phyloP scores from a whole-genome alignment of 495 filamentous ascomycete species.

The Neurospora sp. region DNA sequence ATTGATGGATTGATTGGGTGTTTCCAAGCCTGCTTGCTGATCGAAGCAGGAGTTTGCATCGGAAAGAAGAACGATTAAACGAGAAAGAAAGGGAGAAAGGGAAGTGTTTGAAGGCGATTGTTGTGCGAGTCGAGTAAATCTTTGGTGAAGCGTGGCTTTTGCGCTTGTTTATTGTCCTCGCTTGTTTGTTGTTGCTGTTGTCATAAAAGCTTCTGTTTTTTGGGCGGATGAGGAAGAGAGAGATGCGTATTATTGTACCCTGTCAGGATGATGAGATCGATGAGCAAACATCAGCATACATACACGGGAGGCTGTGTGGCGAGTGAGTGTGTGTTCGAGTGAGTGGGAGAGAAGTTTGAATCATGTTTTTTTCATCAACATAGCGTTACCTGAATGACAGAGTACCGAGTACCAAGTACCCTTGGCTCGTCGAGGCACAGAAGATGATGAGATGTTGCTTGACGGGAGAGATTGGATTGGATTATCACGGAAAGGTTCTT shows the following conservation, averaged over 20 bases:
- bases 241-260: background rate
- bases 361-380: background rate
- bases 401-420: background rate
- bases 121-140: background rate
- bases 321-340: background rate
- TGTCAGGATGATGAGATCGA: background rate
- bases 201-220: background rate
- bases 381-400: background rate
- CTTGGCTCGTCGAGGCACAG: background rate
- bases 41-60: background rate
- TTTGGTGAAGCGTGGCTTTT: background rate
- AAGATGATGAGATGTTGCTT: too few species aligned
- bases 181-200: background rate
- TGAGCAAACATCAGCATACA: background rate
- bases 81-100: background rate
- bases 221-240: background rate
- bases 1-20: background rate
- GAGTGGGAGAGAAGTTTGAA: background rate
- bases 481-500: background rate
- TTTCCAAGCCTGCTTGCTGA: background rate
- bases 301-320: background rate
- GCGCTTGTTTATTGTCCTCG: background rate
- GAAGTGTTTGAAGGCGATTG: background rate
- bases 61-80: background rate
- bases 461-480: background rate